Conservation (phyloP, 305 asterid species). For the Petunia hybrid region DNA sequence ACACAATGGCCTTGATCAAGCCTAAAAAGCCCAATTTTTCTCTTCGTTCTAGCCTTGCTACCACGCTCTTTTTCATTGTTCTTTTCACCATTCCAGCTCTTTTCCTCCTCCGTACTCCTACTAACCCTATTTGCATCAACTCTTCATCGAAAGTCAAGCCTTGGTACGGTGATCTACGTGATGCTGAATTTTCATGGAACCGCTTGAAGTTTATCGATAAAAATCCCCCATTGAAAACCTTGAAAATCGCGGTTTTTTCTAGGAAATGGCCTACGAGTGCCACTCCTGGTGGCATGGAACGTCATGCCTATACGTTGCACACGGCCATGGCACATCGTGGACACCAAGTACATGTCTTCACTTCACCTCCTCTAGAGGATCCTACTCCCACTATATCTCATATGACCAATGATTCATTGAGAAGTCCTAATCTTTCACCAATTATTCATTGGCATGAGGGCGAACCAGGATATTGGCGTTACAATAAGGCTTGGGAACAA, state of each 20-base stretch:
- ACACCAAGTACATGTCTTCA: slow-evolving; percentile 74
- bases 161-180: slow-evolving; percentile 80
- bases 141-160: slow-evolving; percentile 46
- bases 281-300: slow-evolving; percentile 92
- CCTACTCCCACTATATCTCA: slow-evolving; percentile 12
- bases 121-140: slow-evolving; percentile 50
- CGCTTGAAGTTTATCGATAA: slow-evolving; percentile 47
- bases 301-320: slow-evolving; percentile 84
- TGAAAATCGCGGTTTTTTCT: slow-evolving; percentile 83
- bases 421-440: slow-evolving; percentile 43
- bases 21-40: slow-evolving; percentile 54
- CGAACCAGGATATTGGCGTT: slow-evolving; percentile 71
- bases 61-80: slow-evolving; percentile 74
- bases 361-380: slow-evolving; percentile 56
- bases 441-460: slow-evolving; percentile 78
- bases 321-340: slow-evolving; percentile 74
- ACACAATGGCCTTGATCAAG: slow-evolving; percentile 60
- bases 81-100: slow-evolving; percentile 85
- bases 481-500: slow-evolving; percentile 82
- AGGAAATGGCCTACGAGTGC: slow-evolving; percentile 83
- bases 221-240: slow-evolving; percentile 43
- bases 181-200: slow-evolving; percentile 76
- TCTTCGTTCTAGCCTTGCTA: slow-evolving; percentile 67
- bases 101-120: slow-evolving; percentile 75
- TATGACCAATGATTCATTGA: slow-evolving; percentile 8